Base-by-base conservation (phyloP, 345 rosid species). In the Populus pruinosa region DNA sequence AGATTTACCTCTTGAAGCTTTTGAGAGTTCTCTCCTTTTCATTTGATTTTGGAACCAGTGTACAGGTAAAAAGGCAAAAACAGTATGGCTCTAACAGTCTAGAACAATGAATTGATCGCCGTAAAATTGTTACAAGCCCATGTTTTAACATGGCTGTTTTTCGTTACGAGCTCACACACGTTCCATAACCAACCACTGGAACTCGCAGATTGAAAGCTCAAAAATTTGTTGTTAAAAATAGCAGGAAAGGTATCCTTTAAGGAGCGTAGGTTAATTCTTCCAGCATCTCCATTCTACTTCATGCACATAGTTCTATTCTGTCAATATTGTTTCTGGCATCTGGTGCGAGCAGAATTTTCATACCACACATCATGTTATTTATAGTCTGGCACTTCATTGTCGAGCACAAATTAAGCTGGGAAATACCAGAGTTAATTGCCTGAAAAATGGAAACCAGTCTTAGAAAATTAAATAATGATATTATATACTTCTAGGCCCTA, bases 351-450 rank as follows among this genome's bases (percentile, higher is more conserved):
- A 43, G 21, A 66, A 73, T 0, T 12, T 55, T 9, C 64, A 75
- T 70, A 38, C 33, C 39, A 23, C 5, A 43, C 47, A 11, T 11
- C 14, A 5, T 27, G 56, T 17, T 1, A 23, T 49, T 68, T 49
- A 62, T 77, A 87, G 64, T 84, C 89, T 55, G 13, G 70, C 56
- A 81, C 90, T 71, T 72, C 82, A 38, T 80, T 83, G 84, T 75
- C 67, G 79, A 89, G 80, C 53, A 89, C 85, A 79, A 91, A 43
- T 11, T 43, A 43, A 87, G 78, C 92, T 89, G 20, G 92, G 94
- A 82, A 87, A 91, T 68, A 86, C 5, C 39, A 88, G 31, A 8
- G 91, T 89, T 73, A 91, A 13, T 77, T 89, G 92, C 89, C 94
- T 91, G 89, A 33, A 81, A 78, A 70, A 39, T 23, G 31, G 67